These are phyloP conservation scores for Venustampulla echinocandica DNA, from an alignment of 495 filamentous ascomycete species.

Conservation along the genomic window DNA sequence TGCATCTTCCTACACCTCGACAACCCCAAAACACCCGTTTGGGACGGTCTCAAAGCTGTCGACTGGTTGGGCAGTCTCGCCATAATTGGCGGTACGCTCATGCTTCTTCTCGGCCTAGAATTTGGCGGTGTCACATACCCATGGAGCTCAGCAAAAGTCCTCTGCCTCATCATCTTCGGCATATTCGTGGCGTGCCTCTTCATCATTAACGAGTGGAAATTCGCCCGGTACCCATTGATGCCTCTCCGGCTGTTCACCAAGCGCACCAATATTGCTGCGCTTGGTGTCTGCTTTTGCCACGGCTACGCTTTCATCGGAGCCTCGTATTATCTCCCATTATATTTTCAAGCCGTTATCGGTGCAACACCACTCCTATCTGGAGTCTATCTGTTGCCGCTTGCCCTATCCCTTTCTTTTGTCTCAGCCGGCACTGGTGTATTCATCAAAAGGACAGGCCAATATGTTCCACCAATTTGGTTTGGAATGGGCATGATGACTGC, in stretches of 20 bases:
- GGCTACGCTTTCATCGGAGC: constrained; percentile 62
- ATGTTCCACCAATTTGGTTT: constrained; percentile 40
- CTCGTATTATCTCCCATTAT: constrained; percentile 67
- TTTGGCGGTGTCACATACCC: constrained; percentile 62
- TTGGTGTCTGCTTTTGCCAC: constrained; percentile 51
- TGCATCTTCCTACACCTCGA: constrained; percentile 64
- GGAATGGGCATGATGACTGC: constrained; percentile 50
- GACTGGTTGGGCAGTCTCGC: constrained; percentile 64
- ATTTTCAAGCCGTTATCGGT: constrained; percentile 68
- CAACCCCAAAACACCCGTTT: constrained; percentile 60
- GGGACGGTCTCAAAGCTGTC: constrained; percentile 58
- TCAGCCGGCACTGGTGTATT: constrained; percentile 54
- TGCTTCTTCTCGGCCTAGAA: constrained; percentile 70
- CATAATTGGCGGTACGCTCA: constrained; percentile 63
- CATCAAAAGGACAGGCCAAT: constrained; percentile 61
- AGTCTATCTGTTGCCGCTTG: constrained; percentile 67
- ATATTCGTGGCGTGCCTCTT: constrained; percentile 50
- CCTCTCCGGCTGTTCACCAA: constrained; percentile 59
- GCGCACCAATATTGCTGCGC: constrained; percentile 46
- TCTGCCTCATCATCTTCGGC: constrained; percentile 71
- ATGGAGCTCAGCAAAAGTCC: constrained; percentile 62
- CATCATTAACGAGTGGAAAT: constrained; percentile 54
- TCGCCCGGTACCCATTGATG: constrained; percentile 69
- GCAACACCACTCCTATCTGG: constrained; percentile 63
- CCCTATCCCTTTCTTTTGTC: constrained; percentile 55